phyloP scores from a whole-genome alignment of 2,329 filamentous ascomycete species.

The Chaetomiaceae sp. region DNA sequence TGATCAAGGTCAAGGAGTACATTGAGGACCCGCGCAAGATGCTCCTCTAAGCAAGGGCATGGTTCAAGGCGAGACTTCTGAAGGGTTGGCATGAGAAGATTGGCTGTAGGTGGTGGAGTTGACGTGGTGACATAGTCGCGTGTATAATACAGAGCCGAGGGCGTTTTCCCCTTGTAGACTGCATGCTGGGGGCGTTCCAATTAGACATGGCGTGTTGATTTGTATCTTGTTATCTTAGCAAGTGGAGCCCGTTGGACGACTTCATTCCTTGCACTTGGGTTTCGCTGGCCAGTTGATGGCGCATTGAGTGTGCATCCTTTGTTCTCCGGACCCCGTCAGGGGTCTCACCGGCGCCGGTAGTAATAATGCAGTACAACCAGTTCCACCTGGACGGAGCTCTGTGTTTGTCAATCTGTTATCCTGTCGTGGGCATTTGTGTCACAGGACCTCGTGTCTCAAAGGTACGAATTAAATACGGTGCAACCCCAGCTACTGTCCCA shows the following conservation, averaged over 20 bases:
- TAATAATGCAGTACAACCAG: too few species aligned
- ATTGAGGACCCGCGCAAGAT: slow-evolving; percentile 94
- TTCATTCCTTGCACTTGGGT: neutral
- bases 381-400: too few species aligned
- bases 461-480: too few species aligned
- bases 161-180: neutral
- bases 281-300: neutral
- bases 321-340: too few species aligned
- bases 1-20: slow-evolving; percentile 96
- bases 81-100: neutral
- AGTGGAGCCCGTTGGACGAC: neutral
- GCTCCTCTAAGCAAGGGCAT: slow-evolving; percentile 60
- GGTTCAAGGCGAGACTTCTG: neutral
- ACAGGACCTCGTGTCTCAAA: too few species aligned
- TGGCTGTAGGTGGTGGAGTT: neutral
- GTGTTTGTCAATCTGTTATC: too few species aligned
- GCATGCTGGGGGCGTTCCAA: slow-evolving; percentile 13
- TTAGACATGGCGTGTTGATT: slow-evolving; percentile 10
- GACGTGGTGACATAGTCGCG: neutral
- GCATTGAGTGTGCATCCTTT: too few species aligned
- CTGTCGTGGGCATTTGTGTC: too few species aligned
- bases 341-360: too few species aligned
- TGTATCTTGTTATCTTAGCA: neutral
- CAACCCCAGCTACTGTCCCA: too few species aligned
- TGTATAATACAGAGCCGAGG: slow-evolving; percentile 13